Evolutionary conservation across 2,329 filamentous ascomycete genomes (phyloP).

Genomic region (Beauveria rudraprayagi): DNA sequence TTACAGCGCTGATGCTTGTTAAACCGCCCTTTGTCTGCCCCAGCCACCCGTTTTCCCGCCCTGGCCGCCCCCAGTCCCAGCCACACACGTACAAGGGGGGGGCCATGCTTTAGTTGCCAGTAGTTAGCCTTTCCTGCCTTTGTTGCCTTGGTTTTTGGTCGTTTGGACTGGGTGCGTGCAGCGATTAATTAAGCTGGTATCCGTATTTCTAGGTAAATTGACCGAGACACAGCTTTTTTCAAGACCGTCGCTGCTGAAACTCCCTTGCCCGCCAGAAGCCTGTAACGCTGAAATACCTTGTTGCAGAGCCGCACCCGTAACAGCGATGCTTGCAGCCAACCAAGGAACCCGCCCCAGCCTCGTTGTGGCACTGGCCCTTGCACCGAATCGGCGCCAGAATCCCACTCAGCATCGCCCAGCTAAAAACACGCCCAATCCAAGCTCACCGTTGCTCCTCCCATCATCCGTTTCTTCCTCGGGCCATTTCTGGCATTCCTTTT

Average conservation of each 20-base stretch:
- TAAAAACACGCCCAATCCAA: conserved; percentile 7
- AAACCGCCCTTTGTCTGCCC: background rate
- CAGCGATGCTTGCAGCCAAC: too few species aligned
- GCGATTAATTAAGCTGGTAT: background rate
- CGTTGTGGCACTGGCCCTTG: conserved; percentile 3
- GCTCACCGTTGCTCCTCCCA: background rate
- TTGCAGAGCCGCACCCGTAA: background rate
- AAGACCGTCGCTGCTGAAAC: background rate
- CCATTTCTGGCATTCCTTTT: background rate
- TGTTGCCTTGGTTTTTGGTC: too few species aligned
- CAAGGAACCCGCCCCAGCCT: background rate
- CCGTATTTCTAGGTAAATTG: background rate
- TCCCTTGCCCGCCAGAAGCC: background rate
- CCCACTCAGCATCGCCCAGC: background rate
- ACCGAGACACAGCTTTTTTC: background rate
- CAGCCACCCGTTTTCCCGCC: conserved; percentile 6
- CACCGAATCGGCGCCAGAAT: conserved; percentile 5
- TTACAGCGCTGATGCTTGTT: too few species aligned
- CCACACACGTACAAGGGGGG: background rate
- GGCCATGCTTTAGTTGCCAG: too few species aligned
- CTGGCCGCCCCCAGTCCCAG: background rate
- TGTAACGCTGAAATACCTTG: background rate
- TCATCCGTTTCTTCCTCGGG: background rate
- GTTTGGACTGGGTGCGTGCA: too few species aligned
- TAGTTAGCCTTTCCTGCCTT: too few species aligned